Base-by-base conservation (phyloP, 495 filamentous ascomycete species). In the Annulohypoxylon bovei region DNA sequence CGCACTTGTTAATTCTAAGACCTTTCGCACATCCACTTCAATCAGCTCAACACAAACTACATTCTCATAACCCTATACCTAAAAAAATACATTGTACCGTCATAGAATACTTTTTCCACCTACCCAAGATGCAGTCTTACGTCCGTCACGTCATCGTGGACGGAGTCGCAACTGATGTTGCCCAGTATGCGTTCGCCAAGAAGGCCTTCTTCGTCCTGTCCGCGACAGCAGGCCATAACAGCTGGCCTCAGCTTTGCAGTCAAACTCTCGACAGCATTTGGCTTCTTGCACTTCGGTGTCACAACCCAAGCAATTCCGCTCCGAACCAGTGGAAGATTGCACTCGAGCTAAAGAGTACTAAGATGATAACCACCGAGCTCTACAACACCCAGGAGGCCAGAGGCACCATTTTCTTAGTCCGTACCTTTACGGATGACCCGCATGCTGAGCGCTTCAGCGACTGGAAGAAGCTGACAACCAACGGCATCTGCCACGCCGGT, bases 271-370 rank as follows among this genome's bases (percentile, higher is more conserved):
- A 40, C 6, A n/a, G 22, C 16, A 53, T 70, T 9, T 64, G 60
- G 67, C 2, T 63, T 7, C 65, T 22, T 27, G 54, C 54, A 8
- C 22, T 28, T 0, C 61, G 55, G 4, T 32, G 40, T 12, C 6
- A 1, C 4, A 37, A 65, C n/a, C 7, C 7, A 5, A 1, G 12
- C 18, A 4, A 25, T 30, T 16, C 28, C 14, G 2, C 14, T n/a
- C 59, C 61, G 1, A 63, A 65, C 12, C 4, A 6, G 0, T 65
- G 67, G 67, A 70, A 65, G 33, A 33, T 63, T 12, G 54, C 46
- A 1, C 9, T 70, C 2, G 27, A 70, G 30, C 35, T 68, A 1
- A 20, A 47, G 7, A 33, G 14, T 18, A 47, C 35, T 0, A 65
- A 70, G 23, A 20, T 70, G 23, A 18, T 70, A 3, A 53, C 52